A percentile compares a stretch with the other conserved stretches of the same genome.
These are phyloP conservation scores for Catunica adiposa DNA, from an alignment of 2,329 filamentous ascomycete species.

Conservation along the genomic window DNA sequence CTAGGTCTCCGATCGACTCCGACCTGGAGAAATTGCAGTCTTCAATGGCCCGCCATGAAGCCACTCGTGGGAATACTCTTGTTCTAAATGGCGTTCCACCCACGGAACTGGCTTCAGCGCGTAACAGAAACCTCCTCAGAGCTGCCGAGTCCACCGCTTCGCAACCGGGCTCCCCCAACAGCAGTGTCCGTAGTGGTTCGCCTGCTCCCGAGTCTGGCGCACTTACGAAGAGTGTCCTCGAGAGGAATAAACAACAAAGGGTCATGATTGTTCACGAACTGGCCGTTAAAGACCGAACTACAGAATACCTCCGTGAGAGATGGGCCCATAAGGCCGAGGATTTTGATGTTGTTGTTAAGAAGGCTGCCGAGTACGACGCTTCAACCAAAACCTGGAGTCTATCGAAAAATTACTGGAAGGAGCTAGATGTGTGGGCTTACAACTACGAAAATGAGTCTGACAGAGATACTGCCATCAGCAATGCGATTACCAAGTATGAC, in stretches of 20 bases:
- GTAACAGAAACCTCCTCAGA: slow-evolving; percentile 7
- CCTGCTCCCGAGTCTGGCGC: slow-evolving; percentile 35
- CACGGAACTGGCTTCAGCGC: slow-evolving; percentile 14
- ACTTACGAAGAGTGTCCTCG: slow-evolving; percentile 34
- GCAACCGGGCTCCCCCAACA: slow-evolving; percentile 37
- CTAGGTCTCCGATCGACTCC: slow-evolving; percentile 26
- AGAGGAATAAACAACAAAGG: slow-evolving; percentile 37
- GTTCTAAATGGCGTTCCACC: slow-evolving; percentile 14
- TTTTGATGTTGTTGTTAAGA: slow-evolving; percentile 36
- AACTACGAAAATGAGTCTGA: slow-evolving; percentile 36
- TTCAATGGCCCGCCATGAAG: slow-evolving; percentile 26
- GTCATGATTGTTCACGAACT: slow-evolving; percentile 43
- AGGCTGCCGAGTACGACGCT: slow-evolving; percentile 38
- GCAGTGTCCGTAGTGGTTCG: slow-evolving; percentile 36
- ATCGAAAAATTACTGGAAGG: slow-evolving; percentile 41
- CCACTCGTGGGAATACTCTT: slow-evolving; percentile 22
- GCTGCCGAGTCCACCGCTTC: slow-evolving; percentile 23
- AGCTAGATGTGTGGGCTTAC: slow-evolving; percentile 48
- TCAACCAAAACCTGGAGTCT: slow-evolving; percentile 36
- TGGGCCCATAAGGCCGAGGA: slow-evolving; percentile 38
- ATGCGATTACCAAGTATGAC: slow-evolving; percentile 43
- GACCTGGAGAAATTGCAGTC: slow-evolving; percentile 35
- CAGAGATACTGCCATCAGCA: slow-evolving; percentile 43
- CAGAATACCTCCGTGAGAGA: slow-evolving; percentile 31
- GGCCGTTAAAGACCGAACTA: slow-evolving; percentile 35